A percentile compares a stretch with the other conserved stretches of the same genome.
Evolutionary conservation across 257 asterid genomes (phyloP).

Genomic region (Solanum piurae): DNA sequence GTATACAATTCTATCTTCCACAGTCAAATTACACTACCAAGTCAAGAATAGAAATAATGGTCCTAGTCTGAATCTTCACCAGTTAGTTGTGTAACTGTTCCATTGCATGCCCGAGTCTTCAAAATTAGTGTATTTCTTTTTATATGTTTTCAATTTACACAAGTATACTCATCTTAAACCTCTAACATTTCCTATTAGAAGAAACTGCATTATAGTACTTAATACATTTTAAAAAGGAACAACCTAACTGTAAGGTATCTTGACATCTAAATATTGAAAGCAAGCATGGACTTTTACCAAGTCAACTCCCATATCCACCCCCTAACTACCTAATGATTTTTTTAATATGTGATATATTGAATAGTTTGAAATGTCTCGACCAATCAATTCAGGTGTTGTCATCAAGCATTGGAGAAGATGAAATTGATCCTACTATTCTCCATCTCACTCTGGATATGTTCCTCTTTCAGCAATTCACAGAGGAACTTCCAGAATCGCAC

Average conservation of each 20-base stretch:
- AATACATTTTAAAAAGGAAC: not conserved
- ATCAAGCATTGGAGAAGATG: not conserved
- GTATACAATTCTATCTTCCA: not conserved
- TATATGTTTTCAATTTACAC: not conserved
- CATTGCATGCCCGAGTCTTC: not conserved
- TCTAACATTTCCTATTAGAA: not conserved
- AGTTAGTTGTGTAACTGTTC: not conserved
- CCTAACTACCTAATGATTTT: not conserved
- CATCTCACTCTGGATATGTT: not conserved
- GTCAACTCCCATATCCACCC: not conserved
- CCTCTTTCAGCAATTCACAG: slow-evolving; percentile 17
- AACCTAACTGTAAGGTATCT: not conserved
- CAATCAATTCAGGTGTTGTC: not conserved
- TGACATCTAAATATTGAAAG: not conserved
- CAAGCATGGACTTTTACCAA: not conserved
- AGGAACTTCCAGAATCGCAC: not conserved
- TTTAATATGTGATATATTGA: not conserved
- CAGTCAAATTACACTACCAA: not conserved
- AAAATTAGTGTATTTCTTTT: not conserved
- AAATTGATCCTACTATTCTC: not conserved
- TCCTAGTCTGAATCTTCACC: not conserved
- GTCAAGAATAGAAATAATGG: not conserved
- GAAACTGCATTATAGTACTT: not conserved
- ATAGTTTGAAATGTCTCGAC: not conserved
- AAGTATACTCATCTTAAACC: not conserved